These are phyloP conservation scores for Candida easanensis DNA, from an alignment of 805 yeast genomes.

Conservation along the genomic window DNA sequence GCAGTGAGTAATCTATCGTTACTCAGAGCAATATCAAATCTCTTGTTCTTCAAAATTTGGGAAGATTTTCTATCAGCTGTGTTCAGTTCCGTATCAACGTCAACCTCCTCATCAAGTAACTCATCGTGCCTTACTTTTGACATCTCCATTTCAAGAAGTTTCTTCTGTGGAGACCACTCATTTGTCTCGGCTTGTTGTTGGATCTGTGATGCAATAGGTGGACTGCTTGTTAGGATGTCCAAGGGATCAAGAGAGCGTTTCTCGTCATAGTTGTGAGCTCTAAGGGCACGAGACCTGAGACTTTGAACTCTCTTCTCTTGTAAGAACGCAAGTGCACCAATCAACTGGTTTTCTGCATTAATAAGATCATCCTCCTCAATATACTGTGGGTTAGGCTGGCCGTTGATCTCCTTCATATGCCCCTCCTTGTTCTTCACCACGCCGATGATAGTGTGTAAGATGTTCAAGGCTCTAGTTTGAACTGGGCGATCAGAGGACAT, in stretches of 20 bases:
- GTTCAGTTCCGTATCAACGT: slow-evolving; percentile 8
- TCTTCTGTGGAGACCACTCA: slow-evolving; percentile 26
- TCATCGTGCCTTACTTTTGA: background rate
- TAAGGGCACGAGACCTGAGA: slow-evolving; percentile 13
- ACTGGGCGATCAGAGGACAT: slow-evolving; percentile 28
- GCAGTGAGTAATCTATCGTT: slow-evolving; percentile 27
- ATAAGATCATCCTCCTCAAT: slow-evolving; percentile 14
- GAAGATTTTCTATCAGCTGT: slow-evolving; percentile 20
- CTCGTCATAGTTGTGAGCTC: slow-evolving; percentile 16
- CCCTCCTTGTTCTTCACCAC: slow-evolving; percentile 10
- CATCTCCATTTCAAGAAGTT: slow-evolving; percentile 11
- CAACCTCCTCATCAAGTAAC: slow-evolving; percentile 4
- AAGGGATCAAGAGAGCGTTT: background rate
- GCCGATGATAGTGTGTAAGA: slow-evolving; percentile 25
- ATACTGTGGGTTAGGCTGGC: background rate
- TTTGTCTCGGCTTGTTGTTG: background rate
- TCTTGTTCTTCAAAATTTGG: slow-evolving; percentile 24
- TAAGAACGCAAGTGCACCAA: slow-evolving; percentile 14
- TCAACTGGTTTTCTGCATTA: slow-evolving; percentile 11
- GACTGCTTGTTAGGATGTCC: background rate
- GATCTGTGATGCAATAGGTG: background rate
- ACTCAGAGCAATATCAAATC: slow-evolving; percentile 25
- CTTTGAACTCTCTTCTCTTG: slow-evolving; percentile 1
- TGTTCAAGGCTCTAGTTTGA: slow-evolving; percentile 32
- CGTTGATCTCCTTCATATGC: slow-evolving; percentile 1